Conservation (phyloP, 208 protist genomes). For the Trypanosoma conorhini region DNA sequence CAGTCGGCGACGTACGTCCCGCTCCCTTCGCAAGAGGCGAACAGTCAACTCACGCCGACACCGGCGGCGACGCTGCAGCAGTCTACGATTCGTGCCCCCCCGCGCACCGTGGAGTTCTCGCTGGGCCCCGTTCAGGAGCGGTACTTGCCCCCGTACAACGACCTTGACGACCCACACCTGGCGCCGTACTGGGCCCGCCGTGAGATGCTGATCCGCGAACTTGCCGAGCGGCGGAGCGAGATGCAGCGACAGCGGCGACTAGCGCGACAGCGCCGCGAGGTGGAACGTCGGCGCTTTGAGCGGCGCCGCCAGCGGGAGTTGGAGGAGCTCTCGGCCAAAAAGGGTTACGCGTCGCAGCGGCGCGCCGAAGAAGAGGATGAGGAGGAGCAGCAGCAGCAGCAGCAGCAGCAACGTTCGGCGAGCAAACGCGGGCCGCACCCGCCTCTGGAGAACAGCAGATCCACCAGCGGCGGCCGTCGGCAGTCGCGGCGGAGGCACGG, state of each 20-base stretch:
- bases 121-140: constrained; percentile 72
- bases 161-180: constrained; percentile 82
- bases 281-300: constrained; percentile 55
- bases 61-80: neutral
- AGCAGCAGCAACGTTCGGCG: too few relatives aligned
- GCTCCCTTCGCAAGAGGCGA: neutral
- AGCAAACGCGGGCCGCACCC: constrained; percentile 11
- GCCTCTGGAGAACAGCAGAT: constrained; percentile 13
- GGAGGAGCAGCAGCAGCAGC: constrained; percentile 18
- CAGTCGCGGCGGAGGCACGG: constrained; percentile 23
- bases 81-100: neutral
- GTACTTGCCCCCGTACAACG: constrained; percentile 75
- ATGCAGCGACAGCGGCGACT: constrained; percentile 41
- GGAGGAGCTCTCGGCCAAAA: constrained; percentile 49
- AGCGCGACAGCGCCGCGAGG: constrained; percentile 42
- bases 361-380: constrained; percentile 28
- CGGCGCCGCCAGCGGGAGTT: constrained; percentile 59
- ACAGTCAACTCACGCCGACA: neutral
- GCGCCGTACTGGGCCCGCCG: constrained; percentile 71
- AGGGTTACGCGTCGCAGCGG: constrained; percentile 39
- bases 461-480: neutral
- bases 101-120: constrained; percentile 55
- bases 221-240: constrained; percentile 41
- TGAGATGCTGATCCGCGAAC: constrained; percentile 62
- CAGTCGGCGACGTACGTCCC: neutral